phyloP scores from a whole-genome alignment of 2,329 filamentous ascomycete genomes.

The Aspergillus amoenus region DNA sequence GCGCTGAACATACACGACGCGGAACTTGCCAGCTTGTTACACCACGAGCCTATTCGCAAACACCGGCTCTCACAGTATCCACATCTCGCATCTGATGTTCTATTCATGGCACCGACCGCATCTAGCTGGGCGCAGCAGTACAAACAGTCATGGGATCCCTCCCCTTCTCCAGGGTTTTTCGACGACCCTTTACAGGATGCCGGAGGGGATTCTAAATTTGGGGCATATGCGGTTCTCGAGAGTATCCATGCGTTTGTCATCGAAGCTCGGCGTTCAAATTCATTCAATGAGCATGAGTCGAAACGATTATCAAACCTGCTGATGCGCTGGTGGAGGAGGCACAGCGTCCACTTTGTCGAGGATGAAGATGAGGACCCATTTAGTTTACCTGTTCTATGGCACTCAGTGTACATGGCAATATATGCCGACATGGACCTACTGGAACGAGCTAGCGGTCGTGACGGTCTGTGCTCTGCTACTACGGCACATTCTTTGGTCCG shows the following conservation, averaged over 20 bases:
- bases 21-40: conserved; percentile 25
- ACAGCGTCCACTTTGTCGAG: no score
- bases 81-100: conserved; percentile 16
- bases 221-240: conserved; percentile 6
- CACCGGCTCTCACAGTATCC: conserved; percentile 6
- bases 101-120: conserved; percentile 20
- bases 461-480: conserved; percentile 17
- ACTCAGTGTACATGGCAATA: conserved; percentile 28
- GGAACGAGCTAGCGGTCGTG: conserved; percentile 28
- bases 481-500: neutral
- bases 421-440: conserved; percentile 29
- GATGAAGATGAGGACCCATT: conserved; percentile 16
- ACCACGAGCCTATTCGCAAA: conserved; percentile 21
- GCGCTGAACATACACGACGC: conserved; percentile 29
- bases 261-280: conserved; percentile 20
- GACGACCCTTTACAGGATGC: neutral
- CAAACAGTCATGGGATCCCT: neutral
- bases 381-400: conserved; percentile 30
- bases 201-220: neutral
- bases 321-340: no score
- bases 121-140: conserved; percentile 15
- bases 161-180: no score
- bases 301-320: no score
- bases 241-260: conserved; percentile 20
- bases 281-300: conserved; percentile 1